A percentile compares a stretch with the other conserved stretches of the same genome.
Conservation (phyloP, 305 asterid species). For the Fraxinus angustifolia region DNA sequence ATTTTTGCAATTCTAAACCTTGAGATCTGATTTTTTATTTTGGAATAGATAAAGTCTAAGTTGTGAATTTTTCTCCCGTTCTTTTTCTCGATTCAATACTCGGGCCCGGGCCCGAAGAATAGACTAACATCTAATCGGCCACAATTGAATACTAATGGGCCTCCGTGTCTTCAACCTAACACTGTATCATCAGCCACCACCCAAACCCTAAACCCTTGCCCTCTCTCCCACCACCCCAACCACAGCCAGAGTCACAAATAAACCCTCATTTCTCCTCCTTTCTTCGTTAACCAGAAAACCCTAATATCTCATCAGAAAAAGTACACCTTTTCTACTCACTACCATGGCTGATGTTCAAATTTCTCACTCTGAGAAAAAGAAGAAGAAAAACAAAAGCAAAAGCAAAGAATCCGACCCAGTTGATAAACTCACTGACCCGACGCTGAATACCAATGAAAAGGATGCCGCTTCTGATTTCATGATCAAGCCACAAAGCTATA, state of each 20-base stretch:
- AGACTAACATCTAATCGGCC: neutral
- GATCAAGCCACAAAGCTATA: constrained; percentile 80
- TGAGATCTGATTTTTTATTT: no score
- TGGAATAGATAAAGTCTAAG: no score
- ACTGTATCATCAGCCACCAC: neutral
- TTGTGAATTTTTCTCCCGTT: no score
- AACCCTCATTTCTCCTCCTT: neutral
- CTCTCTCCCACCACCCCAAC: neutral
- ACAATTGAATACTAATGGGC: neutral
- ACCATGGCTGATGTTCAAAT: constrained; percentile 72
- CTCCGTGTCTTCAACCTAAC: neutral
- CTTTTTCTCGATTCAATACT: no score
- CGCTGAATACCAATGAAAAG: constrained; percentile 6
- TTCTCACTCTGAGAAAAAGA: constrained; percentile 62
- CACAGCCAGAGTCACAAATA: neutral
- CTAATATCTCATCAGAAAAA: neutral
- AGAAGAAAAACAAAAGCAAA: constrained; percentile 66
- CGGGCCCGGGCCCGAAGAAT: neutral
- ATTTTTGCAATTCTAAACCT: no score
- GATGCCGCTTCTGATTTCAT: constrained; percentile 44
- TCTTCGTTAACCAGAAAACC: neutral
- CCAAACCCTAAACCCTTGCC: constrained; percentile 22
- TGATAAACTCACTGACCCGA: neutral
- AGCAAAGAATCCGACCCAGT: constrained; percentile 29
- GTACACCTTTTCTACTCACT: neutral